Conservation (phyloP, 2,329 filamentous ascomycete species). For the Colletotrichum tropicale region DNA sequence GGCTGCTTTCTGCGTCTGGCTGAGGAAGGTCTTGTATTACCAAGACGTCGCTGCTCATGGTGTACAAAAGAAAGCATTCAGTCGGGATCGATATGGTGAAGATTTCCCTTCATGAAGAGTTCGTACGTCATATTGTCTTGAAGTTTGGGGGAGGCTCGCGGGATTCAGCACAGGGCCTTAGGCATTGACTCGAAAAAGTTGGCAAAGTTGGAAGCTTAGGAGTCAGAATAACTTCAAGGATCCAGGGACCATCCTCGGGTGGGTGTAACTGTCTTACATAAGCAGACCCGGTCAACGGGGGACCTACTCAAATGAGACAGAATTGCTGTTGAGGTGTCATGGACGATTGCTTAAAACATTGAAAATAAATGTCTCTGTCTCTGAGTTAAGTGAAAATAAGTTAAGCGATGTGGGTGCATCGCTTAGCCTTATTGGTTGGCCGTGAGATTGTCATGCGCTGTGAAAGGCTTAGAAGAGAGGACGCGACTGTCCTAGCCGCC, state of each 20-base stretch:
- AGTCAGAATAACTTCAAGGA: background rate
- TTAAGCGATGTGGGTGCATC: rapidly evolving
- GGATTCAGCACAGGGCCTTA: background rate
- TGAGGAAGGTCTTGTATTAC: too few species aligned
- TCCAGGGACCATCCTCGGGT: background rate
- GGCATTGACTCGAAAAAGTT: background rate
- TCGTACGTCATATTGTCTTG: background rate
- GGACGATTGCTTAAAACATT: background rate
- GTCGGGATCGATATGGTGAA: background rate
- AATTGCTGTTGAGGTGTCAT: background rate
- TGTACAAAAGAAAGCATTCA: background rate
- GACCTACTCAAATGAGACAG: rapidly evolving
- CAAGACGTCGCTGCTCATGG: background rate
- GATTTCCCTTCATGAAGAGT: background rate
- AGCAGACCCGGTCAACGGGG: background rate
- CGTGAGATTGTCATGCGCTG: background rate
- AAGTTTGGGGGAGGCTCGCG: background rate
- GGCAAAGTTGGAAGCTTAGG: slow-evolving; percentile 4
- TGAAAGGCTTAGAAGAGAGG: background rate
- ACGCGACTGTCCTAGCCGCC: background rate
- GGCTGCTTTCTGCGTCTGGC: rapidly evolving
- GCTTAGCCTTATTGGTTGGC: rapidly evolving
- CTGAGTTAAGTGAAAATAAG: rapidly evolving
- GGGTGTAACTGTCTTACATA: background rate
- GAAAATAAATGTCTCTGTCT: background rate